Evolutionary conservation across 495 filamentous ascomycete genomes (phyloP).

Genomic region (Platismatia glauca): DNA sequence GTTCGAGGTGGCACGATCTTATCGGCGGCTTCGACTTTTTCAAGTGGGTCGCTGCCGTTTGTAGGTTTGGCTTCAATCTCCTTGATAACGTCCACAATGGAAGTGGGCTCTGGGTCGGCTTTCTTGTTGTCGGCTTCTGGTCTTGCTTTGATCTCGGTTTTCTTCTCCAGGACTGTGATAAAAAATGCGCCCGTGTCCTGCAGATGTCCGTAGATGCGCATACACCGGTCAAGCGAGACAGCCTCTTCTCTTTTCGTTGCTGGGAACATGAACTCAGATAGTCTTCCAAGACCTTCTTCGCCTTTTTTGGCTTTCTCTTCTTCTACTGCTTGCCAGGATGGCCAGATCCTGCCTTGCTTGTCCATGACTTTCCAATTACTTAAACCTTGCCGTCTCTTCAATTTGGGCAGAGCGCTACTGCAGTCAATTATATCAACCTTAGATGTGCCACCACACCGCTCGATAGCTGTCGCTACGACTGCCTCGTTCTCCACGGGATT

Average conservation of each 20-base stretch:
- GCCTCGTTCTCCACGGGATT: conserved; percentile 97
- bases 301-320: conserved; percentile 50
- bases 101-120: conserved; percentile 34
- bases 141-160: conserved; percentile 73
- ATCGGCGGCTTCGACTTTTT: conserved; percentile 46
- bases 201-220: conserved; percentile 86
- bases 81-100: conserved; percentile 46
- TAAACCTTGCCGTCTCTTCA: conserved; percentile 68
- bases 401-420: conserved; percentile 59
- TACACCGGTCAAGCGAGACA: conserved; percentile 79
- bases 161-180: conserved; percentile 89
- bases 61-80: conserved; percentile 43
- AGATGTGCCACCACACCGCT: conserved; percentile 72
- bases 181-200: conserved; percentile 98
- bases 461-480: conserved; percentile 77
- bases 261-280: conserved; percentile 79
- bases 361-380: conserved; percentile 82
- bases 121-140: conserved; percentile 60
- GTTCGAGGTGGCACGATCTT: conserved; percentile 35
- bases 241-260: conserved; percentile 38
- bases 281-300: conserved; percentile 48
- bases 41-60: conserved; percentile 34
- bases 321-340: conserved; percentile 64
- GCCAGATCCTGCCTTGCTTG: conserved; percentile 65
- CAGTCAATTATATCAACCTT: conserved; percentile 81